phyloP scores from a whole-genome alignment of 202 grass and related monocot species.

The Schoenoplectus triqueter region DNA sequence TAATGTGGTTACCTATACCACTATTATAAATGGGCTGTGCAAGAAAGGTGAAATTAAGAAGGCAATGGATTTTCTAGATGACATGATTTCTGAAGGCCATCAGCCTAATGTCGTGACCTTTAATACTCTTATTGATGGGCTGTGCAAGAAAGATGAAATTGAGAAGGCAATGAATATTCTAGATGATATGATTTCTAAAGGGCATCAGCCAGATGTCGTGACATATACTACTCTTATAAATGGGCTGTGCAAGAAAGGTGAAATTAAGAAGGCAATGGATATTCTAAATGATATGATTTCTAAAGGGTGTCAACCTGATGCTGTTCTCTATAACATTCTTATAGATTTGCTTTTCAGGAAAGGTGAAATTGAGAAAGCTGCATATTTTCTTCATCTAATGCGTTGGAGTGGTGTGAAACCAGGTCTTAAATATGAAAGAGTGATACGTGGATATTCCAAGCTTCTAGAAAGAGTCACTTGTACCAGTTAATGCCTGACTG shows the following conservation, averaged over 20 bases:
- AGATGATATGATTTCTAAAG: background rate
- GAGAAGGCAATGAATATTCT: background rate
- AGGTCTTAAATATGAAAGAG: too few relatives aligned
- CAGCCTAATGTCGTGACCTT: background rate
- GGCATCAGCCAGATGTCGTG: background rate
- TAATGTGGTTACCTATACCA: background rate
- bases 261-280: background rate
- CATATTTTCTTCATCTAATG: too few relatives aligned
- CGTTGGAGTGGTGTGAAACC: too few relatives aligned
- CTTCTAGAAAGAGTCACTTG: too few relatives aligned
- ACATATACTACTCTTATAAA: slow-evolving; percentile 7
- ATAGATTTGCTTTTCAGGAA: background rate
- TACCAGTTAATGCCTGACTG: too few relatives aligned
- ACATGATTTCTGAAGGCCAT: background rate
- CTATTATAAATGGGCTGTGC: background rate
- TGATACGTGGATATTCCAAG: too few relatives aligned
- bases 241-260: slow-evolving; percentile 1
- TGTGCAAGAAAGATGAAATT: background rate
- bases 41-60: background rate
- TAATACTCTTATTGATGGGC: background rate
- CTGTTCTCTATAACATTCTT: background rate
- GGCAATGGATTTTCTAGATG: background rate
- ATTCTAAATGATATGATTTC: background rate
- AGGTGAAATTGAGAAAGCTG: too few relatives aligned
- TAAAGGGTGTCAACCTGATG: background rate